These are phyloP conservation scores for Populus simonii DNA, from an alignment of 345 rosid species.

Conservation along the genomic window DNA sequence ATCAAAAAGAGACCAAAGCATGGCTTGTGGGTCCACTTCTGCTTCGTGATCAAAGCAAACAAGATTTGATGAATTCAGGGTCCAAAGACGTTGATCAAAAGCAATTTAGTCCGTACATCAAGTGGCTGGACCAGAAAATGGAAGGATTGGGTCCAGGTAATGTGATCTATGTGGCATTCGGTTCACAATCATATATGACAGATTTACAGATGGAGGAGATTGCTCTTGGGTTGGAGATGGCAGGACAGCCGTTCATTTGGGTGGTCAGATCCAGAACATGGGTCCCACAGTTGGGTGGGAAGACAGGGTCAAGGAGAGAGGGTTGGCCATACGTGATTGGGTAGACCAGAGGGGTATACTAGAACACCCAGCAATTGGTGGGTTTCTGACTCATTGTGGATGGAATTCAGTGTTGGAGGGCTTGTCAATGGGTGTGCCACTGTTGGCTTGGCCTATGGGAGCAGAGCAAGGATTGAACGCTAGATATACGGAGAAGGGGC, in stretches of 20 bases:
- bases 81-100: neutral
- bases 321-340: conserved; percentile 11
- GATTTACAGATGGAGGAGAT: conserved; percentile 11
- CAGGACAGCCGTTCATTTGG: conserved; percentile 19
- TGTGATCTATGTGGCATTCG: conserved; percentile 18
- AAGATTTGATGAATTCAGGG: no score
- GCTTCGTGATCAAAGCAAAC: neutral
- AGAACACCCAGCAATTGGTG: conserved; percentile 2
- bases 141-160: neutral
- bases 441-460: conserved; percentile 24
- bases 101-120: neutral
- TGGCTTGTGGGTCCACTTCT: conserved; percentile 18
- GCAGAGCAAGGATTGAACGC: conserved; percentile 35
- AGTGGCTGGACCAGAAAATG: conserved; percentile 10
- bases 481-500: neutral
- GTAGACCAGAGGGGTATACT: conserved; percentile 13
- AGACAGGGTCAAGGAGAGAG: neutral
- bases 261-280: conserved; percentile 9
- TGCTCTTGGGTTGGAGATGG: conserved; percentile 13
- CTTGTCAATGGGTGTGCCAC: conserved; percentile 25
- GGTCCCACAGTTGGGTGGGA: conserved; percentile 12
- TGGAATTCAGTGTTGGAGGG: conserved; percentile 34
- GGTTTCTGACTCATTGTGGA: conserved; percentile 18
- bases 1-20: conserved; percentile 5
- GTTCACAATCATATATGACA: conserved; percentile 3